phyloP scores from a whole-genome alignment of 768 basidiomycete genomes.

The Leccinum fibrillosum region DNA sequence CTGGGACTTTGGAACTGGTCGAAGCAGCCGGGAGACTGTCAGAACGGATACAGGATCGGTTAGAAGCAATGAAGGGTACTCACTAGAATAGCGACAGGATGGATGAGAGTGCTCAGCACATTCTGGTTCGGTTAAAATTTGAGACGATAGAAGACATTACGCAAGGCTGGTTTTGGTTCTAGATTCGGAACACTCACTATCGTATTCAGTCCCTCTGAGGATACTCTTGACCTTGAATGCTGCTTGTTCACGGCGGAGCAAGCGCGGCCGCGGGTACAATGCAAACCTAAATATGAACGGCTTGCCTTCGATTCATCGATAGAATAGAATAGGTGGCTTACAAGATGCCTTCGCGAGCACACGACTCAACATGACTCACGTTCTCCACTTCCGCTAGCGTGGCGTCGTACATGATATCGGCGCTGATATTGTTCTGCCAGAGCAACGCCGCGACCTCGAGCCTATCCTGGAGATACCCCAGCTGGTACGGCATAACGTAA shows the following conservation, averaged over 20 bases:
- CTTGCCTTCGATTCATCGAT: neutral
- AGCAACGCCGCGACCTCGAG: slow-evolving; percentile 73
- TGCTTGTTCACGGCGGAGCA: slow-evolving; percentile 53
- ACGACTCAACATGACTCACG: slow-evolving; percentile 64
- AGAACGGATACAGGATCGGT: too few species aligned
- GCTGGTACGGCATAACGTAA: slow-evolving; percentile 75
- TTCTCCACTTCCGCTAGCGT: slow-evolving; percentile 60
- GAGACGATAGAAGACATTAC: too few species aligned
- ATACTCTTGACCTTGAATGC: slow-evolving; percentile 85
- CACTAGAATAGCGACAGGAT: too few species aligned
- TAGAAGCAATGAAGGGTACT: too few species aligned
- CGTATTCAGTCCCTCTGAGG: slow-evolving; percentile 71
- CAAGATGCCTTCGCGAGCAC: slow-evolving; percentile 82
- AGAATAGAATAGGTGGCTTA: slow-evolving; percentile 34
- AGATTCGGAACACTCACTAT: slow-evolving; percentile 42
- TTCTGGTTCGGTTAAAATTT: too few species aligned
- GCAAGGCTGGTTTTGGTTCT: neutral
- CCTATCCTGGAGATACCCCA: slow-evolving; percentile 72
- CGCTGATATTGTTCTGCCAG: slow-evolving; percentile 81
- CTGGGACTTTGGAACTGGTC: too few species aligned
- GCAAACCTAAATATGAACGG: slow-evolving; percentile 39
- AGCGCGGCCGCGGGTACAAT: slow-evolving; percentile 53
- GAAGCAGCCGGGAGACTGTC: too few species aligned
- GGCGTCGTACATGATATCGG: slow-evolving; percentile 85
- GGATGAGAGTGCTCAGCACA: too few species aligned